Evolutionary conservation across 805 yeast species (phyloP), one percentile per base, ranked within the genome.

Genomic region (Maudiozyma pseudohumilis): DNA sequence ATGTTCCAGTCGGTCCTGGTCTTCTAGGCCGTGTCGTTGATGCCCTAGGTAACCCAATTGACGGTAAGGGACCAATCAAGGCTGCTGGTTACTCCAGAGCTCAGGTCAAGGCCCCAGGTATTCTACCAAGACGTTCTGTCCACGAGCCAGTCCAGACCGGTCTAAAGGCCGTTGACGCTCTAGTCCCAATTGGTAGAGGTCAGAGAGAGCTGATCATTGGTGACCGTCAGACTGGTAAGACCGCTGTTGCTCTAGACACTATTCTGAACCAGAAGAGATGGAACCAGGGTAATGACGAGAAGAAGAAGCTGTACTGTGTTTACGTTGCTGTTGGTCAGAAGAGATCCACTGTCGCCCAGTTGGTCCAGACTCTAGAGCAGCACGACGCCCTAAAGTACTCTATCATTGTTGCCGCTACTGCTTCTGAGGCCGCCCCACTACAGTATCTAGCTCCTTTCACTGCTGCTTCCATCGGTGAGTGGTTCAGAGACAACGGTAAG

Each of bases 381-480:
- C 74, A 87, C 68, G 97, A 88, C 66, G 97, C 99, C 61, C 74
- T 92, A 72, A 86, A 92, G 74, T 92, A 92, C 80, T 69, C 96
- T 61, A 82, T 92, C 71, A 77, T 92, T 69, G 97, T 92, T 66
- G 96, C 98, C 47, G 99, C 98, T 60, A 92, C 99, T 60, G 99
- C 99, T 56, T 92, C 98, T 48, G 98, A 92, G 77, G 98, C 98
- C 58, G 98, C 99, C 69, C 99, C 98, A 69, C 77, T 92, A 70
- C 99, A 92, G 78, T 92, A 87, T 77, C 74, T 92, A 67, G 97
- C 99, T 75, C 99, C 99, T 68, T 92, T 92, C 95, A 86, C 98
- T 58, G 99, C 88, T 55, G 82, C 95, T 68, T 95, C 99, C 63
- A 88, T 92, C 67, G 96, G 97, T 75, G 99, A 92, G 77, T 92